Conservation (phyloP, 441 rosid genomes). For the Jatropha multifida region DNA sequence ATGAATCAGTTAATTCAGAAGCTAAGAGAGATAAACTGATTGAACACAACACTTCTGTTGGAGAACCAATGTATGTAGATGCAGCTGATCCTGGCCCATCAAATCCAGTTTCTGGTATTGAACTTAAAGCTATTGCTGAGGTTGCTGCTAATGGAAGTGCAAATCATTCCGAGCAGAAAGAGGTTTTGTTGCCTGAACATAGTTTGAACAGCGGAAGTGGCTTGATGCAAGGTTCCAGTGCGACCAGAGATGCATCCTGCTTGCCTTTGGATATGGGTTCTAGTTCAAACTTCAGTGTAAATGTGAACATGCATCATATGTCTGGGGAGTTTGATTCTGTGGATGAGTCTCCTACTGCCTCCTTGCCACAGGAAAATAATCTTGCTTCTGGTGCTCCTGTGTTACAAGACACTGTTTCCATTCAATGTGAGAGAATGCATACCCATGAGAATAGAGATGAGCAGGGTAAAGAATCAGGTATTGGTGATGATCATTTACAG, state of each 20-base stretch:
- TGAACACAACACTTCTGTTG: slow-evolving; percentile 28
- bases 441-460: slow-evolving; percentile 33
- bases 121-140: slow-evolving; percentile 35
- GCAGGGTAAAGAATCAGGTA: slow-evolving; percentile 27
- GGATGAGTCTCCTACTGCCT: slow-evolving; percentile 33
- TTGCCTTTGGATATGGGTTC: slow-evolving; percentile 32
- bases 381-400: slow-evolving; percentile 24
- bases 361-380: slow-evolving; percentile 34
- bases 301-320: slow-evolving; percentile 37
- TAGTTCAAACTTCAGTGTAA: slow-evolving; percentile 37
- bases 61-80: slow-evolving; percentile 30
- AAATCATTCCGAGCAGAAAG: slow-evolving; percentile 32
- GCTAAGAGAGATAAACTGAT: slow-evolving; percentile 29
- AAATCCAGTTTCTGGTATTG: slow-evolving; percentile 33
- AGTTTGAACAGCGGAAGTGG: slow-evolving; percentile 30
- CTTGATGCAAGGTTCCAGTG: slow-evolving; percentile 36
- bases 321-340: slow-evolving; percentile 35
- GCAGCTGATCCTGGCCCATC: slow-evolving; percentile 34
- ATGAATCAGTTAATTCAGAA: slow-evolving; percentile 26
- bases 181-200: slow-evolving; percentile 26
- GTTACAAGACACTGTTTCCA: slow-evolving; percentile 34
- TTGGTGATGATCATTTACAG: slow-evolving; percentile 33
- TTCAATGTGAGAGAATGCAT: slow-evolving; percentile 28
- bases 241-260: slow-evolving; percentile 22
- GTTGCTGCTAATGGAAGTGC: slow-evolving; percentile 33